Evolutionary conservation across 2,329 filamentous ascomycete species (phyloP), one percentile per base, ranked within the genome.

Genomic region (Fusarium mangiferae): DNA sequence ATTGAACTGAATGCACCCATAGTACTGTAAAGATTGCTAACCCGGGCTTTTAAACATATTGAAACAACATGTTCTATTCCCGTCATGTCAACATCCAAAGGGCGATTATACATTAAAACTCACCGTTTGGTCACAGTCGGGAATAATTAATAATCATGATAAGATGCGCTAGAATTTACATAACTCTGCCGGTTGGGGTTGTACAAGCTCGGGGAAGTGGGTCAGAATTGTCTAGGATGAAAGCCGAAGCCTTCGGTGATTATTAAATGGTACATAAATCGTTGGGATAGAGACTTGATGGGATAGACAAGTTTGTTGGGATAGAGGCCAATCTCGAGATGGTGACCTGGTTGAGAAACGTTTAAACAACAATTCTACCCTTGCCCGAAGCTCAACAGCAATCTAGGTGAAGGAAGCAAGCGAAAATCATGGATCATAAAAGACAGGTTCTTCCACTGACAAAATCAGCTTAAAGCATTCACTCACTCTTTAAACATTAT

Each of bases 61-160:
- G 13, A 18, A n/a, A 1, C 4, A 24, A 4, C 0, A n/a, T 49
- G 7, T 24, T 1, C 2, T 2, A 14, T 33, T 11, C 24, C 2
- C 3, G 4, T 5, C 5, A 33, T 35, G 4, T 24, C 7, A 20
- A 10, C 6, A 10, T 3, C 7, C 5, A 0, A n/a, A 46, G 1
- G 26, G 26, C 18, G 4, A 46, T 4, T 15, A 5, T 22, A 6
- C 5, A 15, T 15, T n/a, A 10, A n/a, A 22, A 42, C 14, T 11
- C 2, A 11, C 8, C 4, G 17, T 20, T 45, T 45, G 11, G 3
- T 26, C 0, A 20, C 11, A 11, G n/a, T 52, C 48, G 30, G 48
- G 17, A 52, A 36, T 26, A 15, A 52, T 52, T 52, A 52, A 52
- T 52, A 52, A 52, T 52, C 48, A 52, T 20, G 0, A 52, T 4